Evolutionary conservation across 1,284 basidiomycete genomes (phyloP), one percentile per base, ranked within the genome.

Genomic region (Leucoagaricus sp.): DNA sequence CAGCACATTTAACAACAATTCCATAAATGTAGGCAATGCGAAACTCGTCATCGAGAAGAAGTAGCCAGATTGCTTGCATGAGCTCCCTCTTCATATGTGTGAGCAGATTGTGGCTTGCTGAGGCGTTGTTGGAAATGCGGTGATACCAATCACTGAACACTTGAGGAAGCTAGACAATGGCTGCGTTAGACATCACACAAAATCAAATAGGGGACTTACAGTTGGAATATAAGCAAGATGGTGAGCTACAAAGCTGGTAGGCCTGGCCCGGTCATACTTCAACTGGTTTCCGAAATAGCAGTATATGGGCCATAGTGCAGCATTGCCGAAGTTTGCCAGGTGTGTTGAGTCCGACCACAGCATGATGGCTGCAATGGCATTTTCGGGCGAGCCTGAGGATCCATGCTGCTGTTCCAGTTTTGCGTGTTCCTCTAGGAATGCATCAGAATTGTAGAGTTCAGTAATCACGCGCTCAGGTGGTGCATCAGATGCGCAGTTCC

Each of bases 271-370:
- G 1, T 49, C 52, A 46, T 69, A 69, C 49, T 74, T 73, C 7
- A 64, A 65, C 12, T 66, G 55, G 29, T 70, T 69, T 10, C 65
- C 68, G 38, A 68, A 58, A 19, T 60, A 63, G 10, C 67, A 17
- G 36, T 71, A 72, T 1, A 71, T 48, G 6, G 72, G 73, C 70
- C 70, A 74, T 1, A 72, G 58, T 12, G 65, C 64, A 0, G 67
- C 65, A 12, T 25, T 63, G 1, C 72, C 69, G 60, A 75, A 75
- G 19, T 61, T 61, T 10, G 73, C 60, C 7, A 73, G 64, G 28
- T 71, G 72, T 1, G 69, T 75, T 1, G 65, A 61, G 56, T 76
- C 73, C 0, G 73, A 76, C 60, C 66, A 73, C 7, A 74, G 38
- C 65, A 73, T 71, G 2, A 75, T 47, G 0, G 58, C 60, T 1